Evolutionary conservation across 2,329 filamentous ascomycete species (phyloP).

Genomic region (Metarhizium album): DNA sequence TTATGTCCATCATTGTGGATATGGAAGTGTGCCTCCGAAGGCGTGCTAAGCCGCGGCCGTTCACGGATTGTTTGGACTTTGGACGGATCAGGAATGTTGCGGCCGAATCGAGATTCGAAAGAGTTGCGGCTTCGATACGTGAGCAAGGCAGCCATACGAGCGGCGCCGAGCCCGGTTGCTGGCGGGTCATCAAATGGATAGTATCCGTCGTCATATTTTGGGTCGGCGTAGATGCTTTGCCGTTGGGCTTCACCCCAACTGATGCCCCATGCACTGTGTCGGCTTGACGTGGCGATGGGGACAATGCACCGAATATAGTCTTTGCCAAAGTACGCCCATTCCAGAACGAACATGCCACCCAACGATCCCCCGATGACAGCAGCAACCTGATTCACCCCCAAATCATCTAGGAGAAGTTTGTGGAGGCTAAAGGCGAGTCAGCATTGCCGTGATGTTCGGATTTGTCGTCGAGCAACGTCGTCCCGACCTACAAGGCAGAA

Average conservation of each 20-base stretch:
- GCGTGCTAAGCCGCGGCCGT: constrained; percentile 45
- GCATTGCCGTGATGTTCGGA: not conserved
- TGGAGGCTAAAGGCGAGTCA: constrained; percentile 50
- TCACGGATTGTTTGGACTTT: constrained; percentile 76
- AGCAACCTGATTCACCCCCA: constrained; percentile 69
- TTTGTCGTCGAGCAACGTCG: not conserved
- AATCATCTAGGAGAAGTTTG: constrained; percentile 67
- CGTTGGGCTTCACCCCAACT: constrained; percentile 84
- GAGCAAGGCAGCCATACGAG: constrained; percentile 90
- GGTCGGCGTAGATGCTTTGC: constrained; percentile 93
- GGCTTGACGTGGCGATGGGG: constrained; percentile 74
- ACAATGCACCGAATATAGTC: constrained; percentile 73
- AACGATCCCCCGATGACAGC: constrained; percentile 76
- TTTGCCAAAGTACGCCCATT: constrained; percentile 85
- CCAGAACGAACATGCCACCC: constrained; percentile 82
- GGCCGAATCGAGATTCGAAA: constrained; percentile 88
- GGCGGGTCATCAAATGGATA: constrained; percentile 84
- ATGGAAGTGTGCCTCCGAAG: constrained; percentile 63
- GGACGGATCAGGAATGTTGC: constrained; percentile 80
- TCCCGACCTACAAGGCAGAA: not conserved
- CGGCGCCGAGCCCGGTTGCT: constrained; percentile 75
- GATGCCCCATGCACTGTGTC: constrained; percentile 83
- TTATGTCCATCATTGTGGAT: constrained; percentile 78
- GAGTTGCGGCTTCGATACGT: constrained; percentile 96
- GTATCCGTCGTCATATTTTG: constrained; percentile 96